Evolutionary conservation across 768 basidiomycete genomes (phyloP), one percentile per base, ranked within the genome.

Genomic region (Sistotremastrum suecicum): DNA sequence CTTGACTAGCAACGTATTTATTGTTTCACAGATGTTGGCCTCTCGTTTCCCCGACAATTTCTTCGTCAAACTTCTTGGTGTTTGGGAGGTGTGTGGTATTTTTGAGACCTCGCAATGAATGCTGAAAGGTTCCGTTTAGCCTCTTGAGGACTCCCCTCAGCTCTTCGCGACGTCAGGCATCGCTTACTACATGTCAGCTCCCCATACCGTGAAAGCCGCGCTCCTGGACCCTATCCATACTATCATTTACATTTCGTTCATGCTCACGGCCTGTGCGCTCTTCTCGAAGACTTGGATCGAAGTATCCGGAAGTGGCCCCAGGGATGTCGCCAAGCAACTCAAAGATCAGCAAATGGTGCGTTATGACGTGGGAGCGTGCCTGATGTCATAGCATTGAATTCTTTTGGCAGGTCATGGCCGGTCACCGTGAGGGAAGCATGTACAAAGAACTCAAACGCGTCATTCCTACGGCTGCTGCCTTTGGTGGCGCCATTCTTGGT

Each of bases 221-320:
- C 67, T 98, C 50, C 64, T 87, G 42, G 95, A 99, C 63, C 95
- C 95, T 1, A 78, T 98, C 56, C 95, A 98, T 68, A 91, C 89
- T 1, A 71, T 74, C 20, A 67, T 95, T 55, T 95, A 97, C 64
- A 79, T 99, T 61, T 63, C 75, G 4, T 98, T 97, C 68, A 94
- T 94, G 68, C 73, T 92, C 49, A 76, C 83, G 34, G 89, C 91
- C 10, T 98, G 92, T 59, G 94, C 95, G 9, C 71, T 97, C 53
- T 99, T 98, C 72, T 92, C 88, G 59, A 98, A 98, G 75, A 97
- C 94, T 1, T 99, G 95, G 94, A 98, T 99, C 52, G 94, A 98
- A 56, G 89, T 98, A 34, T 97, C 91, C 2, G 94, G 95, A 10
- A 85, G 82, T 45, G 90, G 95, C 12, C 95, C 94, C 7, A 68